Conservation (phyloP, 2,329 filamentous ascomycete genomes). For the Aschersonia sp. region DNA sequence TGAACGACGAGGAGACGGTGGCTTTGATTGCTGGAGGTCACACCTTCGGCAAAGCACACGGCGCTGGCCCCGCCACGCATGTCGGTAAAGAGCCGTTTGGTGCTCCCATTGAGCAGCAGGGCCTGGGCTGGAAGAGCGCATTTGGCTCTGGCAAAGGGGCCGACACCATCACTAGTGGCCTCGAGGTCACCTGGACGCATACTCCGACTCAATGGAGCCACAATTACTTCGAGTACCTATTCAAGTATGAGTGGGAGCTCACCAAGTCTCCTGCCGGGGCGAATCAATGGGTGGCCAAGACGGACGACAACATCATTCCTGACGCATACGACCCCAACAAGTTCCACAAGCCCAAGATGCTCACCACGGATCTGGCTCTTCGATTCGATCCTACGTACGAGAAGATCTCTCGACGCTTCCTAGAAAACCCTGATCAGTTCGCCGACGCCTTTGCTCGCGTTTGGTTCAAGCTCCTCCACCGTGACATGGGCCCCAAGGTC, state of each 20-base stretch:
- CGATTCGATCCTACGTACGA: slow-evolving; percentile 59
- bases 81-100: slow-evolving; percentile 55
- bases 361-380: slow-evolving; percentile 61
- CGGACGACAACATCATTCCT: slow-evolving; percentile 51
- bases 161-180: slow-evolving; percentile 59
- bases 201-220: slow-evolving; percentile 67
- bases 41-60: slow-evolving; percentile 70
- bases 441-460: slow-evolving; percentile 56
- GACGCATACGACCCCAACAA: slow-evolving; percentile 55
- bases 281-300: slow-evolving; percentile 65
- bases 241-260: slow-evolving; percentile 66
- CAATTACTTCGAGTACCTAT: slow-evolving; percentile 60
- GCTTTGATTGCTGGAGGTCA: slow-evolving; percentile 68
- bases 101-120: slow-evolving; percentile 49
- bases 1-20: slow-evolving; percentile 73
- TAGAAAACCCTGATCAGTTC: slow-evolving; percentile 54
- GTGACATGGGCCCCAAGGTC: slow-evolving; percentile 58
- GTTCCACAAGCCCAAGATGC: slow-evolving; percentile 64
- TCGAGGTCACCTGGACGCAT: slow-evolving; percentile 70
- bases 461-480: slow-evolving; percentile 76
- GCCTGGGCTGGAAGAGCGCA: slow-evolving; percentile 58
- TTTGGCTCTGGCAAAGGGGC: slow-evolving; percentile 53
- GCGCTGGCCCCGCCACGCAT: slow-evolving; percentile 48
- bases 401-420: slow-evolving; percentile 60
- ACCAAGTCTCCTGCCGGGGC: slow-evolving; percentile 63